phyloP scores from a whole-genome alignment of 75 land plant genomes.

The Selaginella tamariscina region DNA sequence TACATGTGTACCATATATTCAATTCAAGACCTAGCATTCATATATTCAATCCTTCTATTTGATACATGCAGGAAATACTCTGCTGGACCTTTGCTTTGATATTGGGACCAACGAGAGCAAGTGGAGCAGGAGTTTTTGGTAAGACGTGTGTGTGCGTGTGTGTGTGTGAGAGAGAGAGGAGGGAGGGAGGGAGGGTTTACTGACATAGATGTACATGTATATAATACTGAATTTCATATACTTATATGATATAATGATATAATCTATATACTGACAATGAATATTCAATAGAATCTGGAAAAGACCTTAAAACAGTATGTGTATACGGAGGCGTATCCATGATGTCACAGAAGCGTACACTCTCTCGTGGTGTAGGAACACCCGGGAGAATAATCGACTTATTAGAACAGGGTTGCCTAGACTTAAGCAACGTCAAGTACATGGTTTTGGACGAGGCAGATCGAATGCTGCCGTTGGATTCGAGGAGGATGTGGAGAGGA shows the following conservation, averaged over 20 bases:
- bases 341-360: constrained; percentile 48
- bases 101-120: constrained; percentile 87
- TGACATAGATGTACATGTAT: too few relatives aligned
- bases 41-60: too few relatives aligned
- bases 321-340: constrained; percentile 96
- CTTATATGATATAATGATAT: too few relatives aligned
- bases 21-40: too few relatives aligned
- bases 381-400: constrained; percentile 89
- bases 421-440: constrained; percentile 57
- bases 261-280: too few relatives aligned
- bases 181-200: too few relatives aligned
- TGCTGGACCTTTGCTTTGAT: constrained; percentile 50
- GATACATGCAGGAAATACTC: constrained; percentile 41
- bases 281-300: background rate
- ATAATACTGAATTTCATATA: too few relatives aligned
- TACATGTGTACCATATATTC: too few relatives aligned
- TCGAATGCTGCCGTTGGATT: constrained; percentile 96
- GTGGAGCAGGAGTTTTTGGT: constrained; percentile 90
- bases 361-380: constrained; percentile 84
- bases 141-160: too few relatives aligned
- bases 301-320: constrained; percentile 30
- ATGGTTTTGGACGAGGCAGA: constrained; percentile 95
- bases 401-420: constrained; percentile 43
- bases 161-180: too few relatives aligned
- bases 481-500: constrained; percentile 86